Percentiles rank a stretch among this genome's conserved stretches.
Conservation (phyloP, 2,329 filamentous ascomycete species). For the Fusarium chuoi region DNA sequence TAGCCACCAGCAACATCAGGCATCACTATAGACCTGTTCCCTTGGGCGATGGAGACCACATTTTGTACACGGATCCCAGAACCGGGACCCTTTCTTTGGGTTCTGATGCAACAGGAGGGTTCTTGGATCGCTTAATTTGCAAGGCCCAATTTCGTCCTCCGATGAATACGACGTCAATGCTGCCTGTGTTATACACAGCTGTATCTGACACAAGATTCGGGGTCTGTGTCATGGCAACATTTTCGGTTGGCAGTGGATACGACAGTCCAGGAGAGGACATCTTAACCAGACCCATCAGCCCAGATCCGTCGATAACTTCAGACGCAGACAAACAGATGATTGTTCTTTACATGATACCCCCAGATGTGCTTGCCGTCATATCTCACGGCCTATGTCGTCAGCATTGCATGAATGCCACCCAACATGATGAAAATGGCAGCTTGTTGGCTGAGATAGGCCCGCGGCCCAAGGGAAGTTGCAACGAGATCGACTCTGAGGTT, state of each 20-base stretch:
- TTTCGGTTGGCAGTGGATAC: slow-evolving; percentile 48
- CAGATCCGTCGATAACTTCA: slow-evolving; percentile 7
- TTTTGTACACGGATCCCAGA: slow-evolving; percentile 71
- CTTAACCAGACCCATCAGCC: background rate
- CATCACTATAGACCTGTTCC: slow-evolving; percentile 73
- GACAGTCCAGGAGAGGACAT: slow-evolving; percentile 3
- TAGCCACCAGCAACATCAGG: slow-evolving; percentile 56
- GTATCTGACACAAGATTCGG: slow-evolving; percentile 68
- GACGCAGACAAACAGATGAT: slow-evolving; percentile 53
- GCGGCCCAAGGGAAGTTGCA: slow-evolving; percentile 36
- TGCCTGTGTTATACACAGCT: slow-evolving; percentile 64
- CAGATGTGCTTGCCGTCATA: slow-evolving; percentile 61
- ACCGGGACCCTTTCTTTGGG: slow-evolving; percentile 68
- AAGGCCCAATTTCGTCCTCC: slow-evolving; percentile 65
- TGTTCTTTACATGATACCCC: slow-evolving; percentile 70
- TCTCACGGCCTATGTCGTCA: slow-evolving; percentile 24
- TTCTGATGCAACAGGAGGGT: slow-evolving; percentile 67
- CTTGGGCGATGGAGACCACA: slow-evolving; percentile 71
- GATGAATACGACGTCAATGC: slow-evolving; percentile 42
- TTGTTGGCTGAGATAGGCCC: slow-evolving; percentile 28
- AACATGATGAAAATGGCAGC: slow-evolving; percentile 7
- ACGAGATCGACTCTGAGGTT: slow-evolving; percentile 31
- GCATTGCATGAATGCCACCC: background rate
- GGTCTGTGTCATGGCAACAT: slow-evolving; percentile 67
- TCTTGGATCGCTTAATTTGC: slow-evolving; percentile 61